These are phyloP conservation scores for Chondrostereum purpureum DNA, from an alignment of 1,284 basidiomycete species.

Conservation along the genomic window DNA sequence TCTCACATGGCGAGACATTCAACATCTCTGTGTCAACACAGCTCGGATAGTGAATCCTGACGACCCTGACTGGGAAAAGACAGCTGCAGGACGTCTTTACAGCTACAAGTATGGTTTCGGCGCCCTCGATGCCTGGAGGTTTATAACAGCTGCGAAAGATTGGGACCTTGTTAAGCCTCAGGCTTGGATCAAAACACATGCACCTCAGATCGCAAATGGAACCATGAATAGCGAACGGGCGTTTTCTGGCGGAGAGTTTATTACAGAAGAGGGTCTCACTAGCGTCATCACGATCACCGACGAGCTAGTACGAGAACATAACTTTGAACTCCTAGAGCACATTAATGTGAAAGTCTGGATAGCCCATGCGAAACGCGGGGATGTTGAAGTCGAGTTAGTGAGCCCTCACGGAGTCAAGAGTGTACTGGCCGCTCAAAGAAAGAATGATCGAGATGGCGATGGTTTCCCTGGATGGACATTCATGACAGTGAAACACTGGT, in stretches of 20 bases:
- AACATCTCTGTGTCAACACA: conserved; percentile 82
- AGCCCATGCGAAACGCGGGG: conserved; percentile 78
- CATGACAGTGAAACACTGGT: conserved; percentile 99
- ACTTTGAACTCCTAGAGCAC: conserved; percentile 89
- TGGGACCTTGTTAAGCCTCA: conserved; percentile 95
- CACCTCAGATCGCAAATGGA: conserved; percentile 63
- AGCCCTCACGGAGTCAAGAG: conserved; percentile 88
- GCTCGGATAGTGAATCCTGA: conserved; percentile 79
- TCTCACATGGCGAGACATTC: conserved; percentile 94
- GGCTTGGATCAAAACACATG: conserved; percentile 77
- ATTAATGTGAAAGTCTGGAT: conserved; percentile 94
- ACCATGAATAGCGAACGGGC: conserved; percentile 48
- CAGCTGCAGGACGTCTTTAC: conserved; percentile 72
- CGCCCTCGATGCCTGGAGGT: conserved; percentile 77
- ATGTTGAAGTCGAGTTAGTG: conserved; percentile 85
- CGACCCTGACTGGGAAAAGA: conserved; percentile 94
- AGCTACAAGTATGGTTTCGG: conserved; percentile 99
- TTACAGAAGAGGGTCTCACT: conserved; percentile 63
- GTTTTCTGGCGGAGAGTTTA: conserved; percentile 63
- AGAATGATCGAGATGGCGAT: conserved; percentile 58
- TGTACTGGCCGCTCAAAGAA: conserved; percentile 72
- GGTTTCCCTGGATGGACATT: conserved; percentile 96
- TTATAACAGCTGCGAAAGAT: conserved; percentile 74
- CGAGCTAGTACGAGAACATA: conserved; percentile 65
- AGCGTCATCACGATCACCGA: conserved; percentile 68